Evolutionary conservation across 2,329 filamentous ascomycete genomes (phyloP).

Genomic region (Penicillium sumatraense): DNA sequence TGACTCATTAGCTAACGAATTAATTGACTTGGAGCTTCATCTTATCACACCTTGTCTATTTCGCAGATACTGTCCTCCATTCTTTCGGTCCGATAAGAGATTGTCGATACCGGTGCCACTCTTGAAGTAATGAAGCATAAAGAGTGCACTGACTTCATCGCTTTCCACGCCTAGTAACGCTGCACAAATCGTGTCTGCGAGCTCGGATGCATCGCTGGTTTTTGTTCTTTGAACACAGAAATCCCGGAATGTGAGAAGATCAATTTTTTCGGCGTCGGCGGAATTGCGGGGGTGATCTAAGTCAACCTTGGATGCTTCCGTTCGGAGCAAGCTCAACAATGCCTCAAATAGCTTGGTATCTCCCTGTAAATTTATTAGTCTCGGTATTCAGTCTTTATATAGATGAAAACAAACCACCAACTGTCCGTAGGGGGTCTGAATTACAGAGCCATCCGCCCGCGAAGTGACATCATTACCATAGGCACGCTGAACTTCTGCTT

Average conservation of each 20-base stretch:
- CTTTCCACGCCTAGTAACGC: conserved; percentile 55
- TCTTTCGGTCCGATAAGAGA: conserved; percentile 56
- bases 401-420: not conserved
- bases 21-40: not conserved
- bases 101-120: conserved; percentile 55
- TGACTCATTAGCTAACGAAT: conserved; percentile 39
- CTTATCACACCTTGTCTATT: not conserved
- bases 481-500: conserved; percentile 32
- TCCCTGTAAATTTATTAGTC: not conserved
- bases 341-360: not conserved
- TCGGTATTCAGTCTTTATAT: not conserved
- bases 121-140: conserved; percentile 60
- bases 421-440: not conserved
- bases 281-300: conserved; percentile 9
- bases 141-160: conserved; percentile 55
- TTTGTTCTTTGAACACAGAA: conserved; percentile 3
- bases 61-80: conserved; percentile 59
- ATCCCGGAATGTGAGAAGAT: not conserved
- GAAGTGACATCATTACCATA: conserved; percentile 36
- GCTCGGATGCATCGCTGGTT: conserved; percentile 37
- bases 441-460: conserved; percentile 5
- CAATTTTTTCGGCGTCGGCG: not conserved
- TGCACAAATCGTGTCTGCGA: conserved; percentile 36
- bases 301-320: not conserved
- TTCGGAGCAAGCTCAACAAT: not conserved